These are phyloP conservation scores for Casuarina cunninghamiana DNA, from an alignment of 306 rosid genomes.

Conservation along the genomic window DNA sequence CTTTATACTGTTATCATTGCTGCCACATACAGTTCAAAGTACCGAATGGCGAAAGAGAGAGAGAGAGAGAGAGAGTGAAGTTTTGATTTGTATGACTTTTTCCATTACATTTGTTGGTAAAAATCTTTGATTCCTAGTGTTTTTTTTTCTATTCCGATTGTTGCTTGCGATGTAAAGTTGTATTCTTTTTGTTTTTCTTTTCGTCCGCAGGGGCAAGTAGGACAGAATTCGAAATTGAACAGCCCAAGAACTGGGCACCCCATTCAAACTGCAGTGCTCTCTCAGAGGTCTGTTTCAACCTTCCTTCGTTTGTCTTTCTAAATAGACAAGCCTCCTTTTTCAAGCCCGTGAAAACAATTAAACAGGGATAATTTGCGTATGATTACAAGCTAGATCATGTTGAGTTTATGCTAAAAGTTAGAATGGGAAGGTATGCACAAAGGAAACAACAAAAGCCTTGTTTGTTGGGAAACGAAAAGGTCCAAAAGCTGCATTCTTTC, in stretches of 20 bases:
- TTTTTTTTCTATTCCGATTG: slow-evolving; percentile 43
- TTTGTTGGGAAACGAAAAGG: slow-evolving; percentile 90
- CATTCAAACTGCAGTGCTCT: slow-evolving; percentile 59
- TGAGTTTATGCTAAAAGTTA: not conserved
- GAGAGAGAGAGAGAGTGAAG: not conserved
- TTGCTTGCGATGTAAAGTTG: slow-evolving; percentile 53
- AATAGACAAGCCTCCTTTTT: slow-evolving; percentile 14
- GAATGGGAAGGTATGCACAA: slow-evolving; percentile 31
- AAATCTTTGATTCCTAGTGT: slow-evolving; percentile 20
- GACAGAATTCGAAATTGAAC: slow-evolving; percentile 68
- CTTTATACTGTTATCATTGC: too few relatives aligned
- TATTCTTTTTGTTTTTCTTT: slow-evolving; percentile 60
- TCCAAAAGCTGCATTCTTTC: slow-evolving; percentile 86
- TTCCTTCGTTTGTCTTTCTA: slow-evolving; percentile 30
- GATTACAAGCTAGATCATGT: slow-evolving; percentile 32
- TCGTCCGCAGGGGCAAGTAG: slow-evolving; percentile 62
- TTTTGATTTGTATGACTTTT: slow-evolving; percentile 16
- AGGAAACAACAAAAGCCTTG: slow-evolving; percentile 56
- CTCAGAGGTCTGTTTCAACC: slow-evolving; percentile 61
- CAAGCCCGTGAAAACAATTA: slow-evolving; percentile 30
- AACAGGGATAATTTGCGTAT: slow-evolving; percentile 42
- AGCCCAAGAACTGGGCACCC: slow-evolving; percentile 76
- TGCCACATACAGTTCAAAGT: not conserved
- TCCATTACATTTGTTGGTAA: slow-evolving; percentile 22
- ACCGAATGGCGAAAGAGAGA: not conserved